Conservation (phyloP, 805 yeast species). For the Debaryomyces tyrocola region DNA sequence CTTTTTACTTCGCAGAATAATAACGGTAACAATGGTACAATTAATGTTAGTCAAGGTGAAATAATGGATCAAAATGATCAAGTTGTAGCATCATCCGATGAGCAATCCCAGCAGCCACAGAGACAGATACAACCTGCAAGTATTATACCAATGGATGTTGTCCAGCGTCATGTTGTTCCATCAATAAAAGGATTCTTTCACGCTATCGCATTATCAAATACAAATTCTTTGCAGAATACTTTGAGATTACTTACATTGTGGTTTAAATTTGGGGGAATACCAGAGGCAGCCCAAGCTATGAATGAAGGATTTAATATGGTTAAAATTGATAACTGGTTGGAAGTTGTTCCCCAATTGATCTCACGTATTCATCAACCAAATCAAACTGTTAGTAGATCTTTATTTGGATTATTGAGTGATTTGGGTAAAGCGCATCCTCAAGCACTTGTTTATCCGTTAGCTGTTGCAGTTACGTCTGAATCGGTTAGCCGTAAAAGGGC, state of each 20-base stretch:
- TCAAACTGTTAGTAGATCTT: constrained; percentile 74
- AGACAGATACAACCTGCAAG: constrained; percentile 19
- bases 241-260: constrained; percentile 85
- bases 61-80: constrained; percentile 31
- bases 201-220: constrained; percentile 82
- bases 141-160: constrained; percentile 50
- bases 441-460: constrained; percentile 90
- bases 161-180: constrained; percentile 88
- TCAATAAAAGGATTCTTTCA: constrained; percentile 96
- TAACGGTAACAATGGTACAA: constrained; percentile 12
- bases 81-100: constrained; percentile 12
- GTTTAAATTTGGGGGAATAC: constrained; percentile 94
- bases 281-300: constrained; percentile 89
- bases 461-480: constrained; percentile 94
- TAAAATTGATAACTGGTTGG: constrained; percentile 89
- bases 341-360: constrained; percentile 92
- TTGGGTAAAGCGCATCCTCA: constrained; percentile 96
- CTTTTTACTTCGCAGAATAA: constrained; percentile 40
- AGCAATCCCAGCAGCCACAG: constrained; percentile 10
- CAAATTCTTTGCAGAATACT: constrained; percentile 91
- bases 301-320: constrained; percentile 88
- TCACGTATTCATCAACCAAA: constrained; percentile 97
- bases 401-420: constrained; percentile 78
- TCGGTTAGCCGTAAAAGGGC: constrained; percentile 87
- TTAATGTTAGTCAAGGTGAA: constrained; percentile 15